Base-by-base conservation (phyloP, 805 yeast genomes). In the Hemisphaericaspora nanyangensis region DNA sequence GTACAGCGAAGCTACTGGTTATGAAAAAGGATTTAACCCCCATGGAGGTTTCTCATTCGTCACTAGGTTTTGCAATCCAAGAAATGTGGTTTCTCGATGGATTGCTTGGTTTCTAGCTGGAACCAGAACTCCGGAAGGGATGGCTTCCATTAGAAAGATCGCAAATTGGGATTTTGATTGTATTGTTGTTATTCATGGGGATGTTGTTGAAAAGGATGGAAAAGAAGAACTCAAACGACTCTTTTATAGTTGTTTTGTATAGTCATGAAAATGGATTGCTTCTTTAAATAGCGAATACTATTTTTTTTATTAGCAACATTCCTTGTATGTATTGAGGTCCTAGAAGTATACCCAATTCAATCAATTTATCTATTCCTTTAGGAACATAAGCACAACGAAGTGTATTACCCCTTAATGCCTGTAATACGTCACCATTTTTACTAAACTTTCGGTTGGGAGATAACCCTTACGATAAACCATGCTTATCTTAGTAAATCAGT, bases 111-210 rank as follows among this genome's bases (percentile, higher is more conserved):
- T 12, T 17, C 15, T 5, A 8, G 27, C 31, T 12, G 19, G 20
- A 20, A 25, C 29, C 11, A 27, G 22, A 18, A 18, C 31, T 33
- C 32, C 19, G 18, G 33, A 7, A 19, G 36, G 26, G 15, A 25
- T 13, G 12, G 20, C 18, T 12, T n/a, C 35, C 15, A 24, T 33
- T 15, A 18, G 28, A 11, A 33, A 11, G 18, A 15, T 33, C 8
- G 4, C 13, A 8, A 18, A 33, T 12, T 67, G 73, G 72, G 67
- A 68, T 26, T 68, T 74, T 39, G 70, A 72, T 12, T 58, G 61
- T 13, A 55, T 76, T 34, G 70, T 79, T 30, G 54, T 67, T 45
- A 71, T 78, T 43, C 85, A 79, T 50, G 85, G 85, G n/a, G 72
- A 69, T 41, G 61, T 76, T 12, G 59, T 79, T 39, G 76, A 72